These are phyloP conservation scores for Nakazawaea sp. DNA, from an alignment of 805 yeast genomes.

Conservation along the genomic window DNA sequence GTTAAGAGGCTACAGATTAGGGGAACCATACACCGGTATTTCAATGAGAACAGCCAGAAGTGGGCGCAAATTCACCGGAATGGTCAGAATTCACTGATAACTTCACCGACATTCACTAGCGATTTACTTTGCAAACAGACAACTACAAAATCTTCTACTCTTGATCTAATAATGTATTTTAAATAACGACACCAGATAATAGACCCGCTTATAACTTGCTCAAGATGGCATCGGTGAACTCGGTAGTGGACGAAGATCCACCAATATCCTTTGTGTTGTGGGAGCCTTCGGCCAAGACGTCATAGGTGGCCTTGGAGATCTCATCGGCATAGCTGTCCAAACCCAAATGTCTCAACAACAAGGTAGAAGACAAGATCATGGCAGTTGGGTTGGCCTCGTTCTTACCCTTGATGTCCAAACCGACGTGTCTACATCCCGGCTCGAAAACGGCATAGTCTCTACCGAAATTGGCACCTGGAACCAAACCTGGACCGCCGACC, in stretches of 20 bases:
- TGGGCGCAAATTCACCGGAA: no score
- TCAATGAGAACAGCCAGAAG: no score
- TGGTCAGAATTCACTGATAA: no score
- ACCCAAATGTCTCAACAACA: conserved; percentile 93
- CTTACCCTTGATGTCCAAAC: conserved; percentile 91
- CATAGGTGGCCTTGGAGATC: conserved; percentile 84
- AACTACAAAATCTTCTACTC: no score
- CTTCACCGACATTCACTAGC: no score
- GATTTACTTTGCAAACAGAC: no score
- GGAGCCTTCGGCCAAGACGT: conserved; percentile 84
- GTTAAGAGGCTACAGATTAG: no score
- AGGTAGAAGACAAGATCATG: conserved; percentile 83
- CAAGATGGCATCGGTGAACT: conserved; percentile 89
- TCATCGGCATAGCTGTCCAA: conserved; percentile 77
- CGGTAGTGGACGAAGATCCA: conserved; percentile 83
- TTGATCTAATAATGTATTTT: no score
- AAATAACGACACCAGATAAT: no score
- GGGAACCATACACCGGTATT: no score
- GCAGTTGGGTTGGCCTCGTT: conserved; percentile 98
- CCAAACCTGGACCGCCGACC: conserved; percentile 97
- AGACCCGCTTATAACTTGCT: conserved; percentile 70
- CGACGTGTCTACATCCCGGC: conserved; percentile 99
- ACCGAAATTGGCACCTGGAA: conserved; percentile 98
- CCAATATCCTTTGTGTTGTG: conserved; percentile 86
- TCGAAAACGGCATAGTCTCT: conserved; percentile 96